Percentiles rank a stretch among this genome's conserved stretches.
These are phyloP conservation scores for Nakazawaea sp. DNA, from an alignment of 805 yeast species.

Conservation along the genomic window DNA sequence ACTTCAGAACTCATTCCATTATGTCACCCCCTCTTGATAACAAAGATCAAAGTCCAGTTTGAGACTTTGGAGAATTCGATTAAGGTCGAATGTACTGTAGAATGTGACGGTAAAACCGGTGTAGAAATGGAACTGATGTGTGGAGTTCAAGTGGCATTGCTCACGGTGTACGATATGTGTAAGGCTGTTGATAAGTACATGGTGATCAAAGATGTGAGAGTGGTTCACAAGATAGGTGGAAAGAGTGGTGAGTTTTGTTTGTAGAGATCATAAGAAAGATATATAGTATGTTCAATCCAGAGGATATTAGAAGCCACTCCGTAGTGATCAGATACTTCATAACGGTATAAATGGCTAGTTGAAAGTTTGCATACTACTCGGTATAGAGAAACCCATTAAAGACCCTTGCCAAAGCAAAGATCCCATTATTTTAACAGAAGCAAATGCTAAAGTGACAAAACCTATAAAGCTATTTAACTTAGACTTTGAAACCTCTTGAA, in stretches of 20 bases:
- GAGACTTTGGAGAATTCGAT: conserved; percentile 18
- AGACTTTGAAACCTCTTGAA: conserved; percentile 99
- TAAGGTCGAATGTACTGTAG: conserved; percentile 29
- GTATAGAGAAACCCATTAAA: no score
- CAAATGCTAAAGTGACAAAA: not conserved
- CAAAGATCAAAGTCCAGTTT: conserved; percentile 31
- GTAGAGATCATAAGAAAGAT: not conserved
- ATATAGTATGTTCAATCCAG: not conserved
- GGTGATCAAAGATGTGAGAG: conserved; percentile 30
- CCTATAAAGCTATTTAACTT: conserved; percentile 27
- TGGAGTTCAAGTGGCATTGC: conserved; percentile 35
- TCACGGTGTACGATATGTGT: conserved; percentile 53
- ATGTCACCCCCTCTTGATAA: conserved; percentile 40
- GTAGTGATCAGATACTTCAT: not conserved
- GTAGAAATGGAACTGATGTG: conserved; percentile 53
- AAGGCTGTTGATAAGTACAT: conserved; percentile 47
- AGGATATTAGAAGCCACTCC: no score
- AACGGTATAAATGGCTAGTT: no score
- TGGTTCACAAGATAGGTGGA: conserved; percentile 38
- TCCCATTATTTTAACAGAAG: not conserved
- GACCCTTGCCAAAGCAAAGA: no score
- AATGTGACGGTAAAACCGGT: conserved; percentile 45
- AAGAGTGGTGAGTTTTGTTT: conserved; percentile 18
- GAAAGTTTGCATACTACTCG: no score
- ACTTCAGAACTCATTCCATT: conserved; percentile 41